Percentiles rank a stretch among this genome's conserved stretches.
Conservation (phyloP, 495 filamentous ascomycete species). For the Poronia punctata region DNA sequence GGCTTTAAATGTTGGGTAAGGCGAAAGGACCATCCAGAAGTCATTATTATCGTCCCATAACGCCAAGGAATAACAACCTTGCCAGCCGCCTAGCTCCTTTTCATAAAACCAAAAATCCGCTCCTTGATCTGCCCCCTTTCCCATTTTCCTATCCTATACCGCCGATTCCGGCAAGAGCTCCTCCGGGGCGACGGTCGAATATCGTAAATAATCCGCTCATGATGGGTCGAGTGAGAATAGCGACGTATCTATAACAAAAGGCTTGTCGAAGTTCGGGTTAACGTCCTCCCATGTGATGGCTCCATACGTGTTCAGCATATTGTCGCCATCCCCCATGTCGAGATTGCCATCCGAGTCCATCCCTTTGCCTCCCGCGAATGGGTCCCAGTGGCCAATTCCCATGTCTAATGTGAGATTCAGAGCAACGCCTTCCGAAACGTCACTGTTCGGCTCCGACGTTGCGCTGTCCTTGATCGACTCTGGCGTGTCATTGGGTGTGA, state of each 20-base stretch:
- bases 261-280: slow-evolving; percentile 31
- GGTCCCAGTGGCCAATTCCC: slow-evolving; percentile 38
- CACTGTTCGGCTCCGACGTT: slow-evolving; percentile 46
- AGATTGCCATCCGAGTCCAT: slow-evolving; percentile 4
- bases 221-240: slow-evolving; percentile 36
- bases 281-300: slow-evolving; percentile 34
- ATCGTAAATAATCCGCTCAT: slow-evolving; percentile 9
- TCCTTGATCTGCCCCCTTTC: too few species aligned
- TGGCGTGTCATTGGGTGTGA: slow-evolving; percentile 50
- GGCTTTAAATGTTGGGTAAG: too few species aligned
- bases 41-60: too few species aligned
- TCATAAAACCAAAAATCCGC: too few species aligned
- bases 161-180: too few species aligned
- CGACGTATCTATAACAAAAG: slow-evolving; percentile 35
- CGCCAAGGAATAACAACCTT: too few species aligned
- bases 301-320: slow-evolving; percentile 3
- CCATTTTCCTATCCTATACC: too few species aligned
- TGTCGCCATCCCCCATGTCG: slow-evolving; percentile 7
- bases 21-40: too few species aligned
- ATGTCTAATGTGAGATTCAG: slow-evolving; percentile 31
- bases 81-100: too few species aligned
- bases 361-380: slow-evolving; percentile 15
- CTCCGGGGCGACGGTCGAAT: too few species aligned
- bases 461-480: slow-evolving; percentile 49
- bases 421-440: slow-evolving; percentile 40